phyloP scores from a whole-genome alignment of 1,284 basidiomycete genomes.

The Porogramme epimiltina region DNA sequence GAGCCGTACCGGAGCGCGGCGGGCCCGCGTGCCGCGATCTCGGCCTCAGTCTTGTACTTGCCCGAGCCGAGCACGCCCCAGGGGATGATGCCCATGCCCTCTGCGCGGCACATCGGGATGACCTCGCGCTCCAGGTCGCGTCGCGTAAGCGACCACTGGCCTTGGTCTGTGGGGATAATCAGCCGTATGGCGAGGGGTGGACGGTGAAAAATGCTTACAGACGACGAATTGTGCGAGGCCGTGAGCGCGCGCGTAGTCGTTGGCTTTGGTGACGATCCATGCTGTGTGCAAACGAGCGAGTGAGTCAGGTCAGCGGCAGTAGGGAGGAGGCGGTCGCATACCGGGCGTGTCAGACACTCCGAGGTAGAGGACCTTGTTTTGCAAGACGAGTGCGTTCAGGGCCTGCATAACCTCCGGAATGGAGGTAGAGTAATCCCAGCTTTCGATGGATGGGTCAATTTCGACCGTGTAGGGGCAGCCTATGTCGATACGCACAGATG shows the following conservation, averaged over 20 bases:
- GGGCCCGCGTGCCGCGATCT: conserved; percentile 37
- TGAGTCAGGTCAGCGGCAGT: not conserved
- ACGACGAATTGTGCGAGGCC: conserved; percentile 52
- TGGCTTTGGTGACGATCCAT: conserved; percentile 54
- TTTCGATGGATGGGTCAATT: conserved; percentile 33
- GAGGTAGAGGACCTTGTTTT: conserved; percentile 41
- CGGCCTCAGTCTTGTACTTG: conserved; percentile 30
- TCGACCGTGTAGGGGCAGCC: not conserved
- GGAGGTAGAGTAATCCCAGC: conserved; percentile 54
- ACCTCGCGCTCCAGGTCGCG: conserved; percentile 21
- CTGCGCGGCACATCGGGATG: conserved; percentile 18
- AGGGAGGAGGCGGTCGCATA: not conserved
- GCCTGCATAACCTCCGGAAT: conserved; percentile 57
- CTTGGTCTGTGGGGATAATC: conserved; percentile 37
- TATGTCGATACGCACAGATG: conserved; percentile 24
- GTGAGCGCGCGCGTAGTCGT: conserved; percentile 50
- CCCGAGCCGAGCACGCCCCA: conserved; percentile 18
- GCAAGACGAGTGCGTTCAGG: conserved; percentile 37
- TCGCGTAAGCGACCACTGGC: conserved; percentile 46
- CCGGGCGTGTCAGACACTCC: conserved; percentile 45
- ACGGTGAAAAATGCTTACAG: conserved; percentile 21
- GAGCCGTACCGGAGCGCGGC: conserved; percentile 25
- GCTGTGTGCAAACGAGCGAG: conserved; percentile 29
- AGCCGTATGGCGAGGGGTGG: too few species aligned
- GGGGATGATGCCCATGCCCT: conserved; percentile 17